phyloP scores from a whole-genome alignment of 257 asterid species.

The Echites panduratus region DNA sequence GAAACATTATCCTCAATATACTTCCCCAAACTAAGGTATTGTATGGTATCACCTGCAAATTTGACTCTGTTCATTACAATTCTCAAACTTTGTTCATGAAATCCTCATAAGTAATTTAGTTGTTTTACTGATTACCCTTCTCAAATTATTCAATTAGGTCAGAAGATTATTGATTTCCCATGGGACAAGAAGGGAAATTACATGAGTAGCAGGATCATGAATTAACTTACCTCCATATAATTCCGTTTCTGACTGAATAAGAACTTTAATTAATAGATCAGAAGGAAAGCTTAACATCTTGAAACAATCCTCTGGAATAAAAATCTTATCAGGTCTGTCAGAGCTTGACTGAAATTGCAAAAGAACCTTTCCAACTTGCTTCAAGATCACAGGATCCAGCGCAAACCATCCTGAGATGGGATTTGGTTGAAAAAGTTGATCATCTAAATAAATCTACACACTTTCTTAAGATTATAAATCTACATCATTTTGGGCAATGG shows the following conservation, averaged over 20 bases:
- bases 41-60: slow-evolving; percentile 42
- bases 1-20: slow-evolving; percentile 60
- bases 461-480: too few species aligned
- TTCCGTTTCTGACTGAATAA: slow-evolving; percentile 38
- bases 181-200: neutral
- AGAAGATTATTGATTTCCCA: neutral
- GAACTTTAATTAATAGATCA: slow-evolving; percentile 27
- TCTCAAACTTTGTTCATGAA: neutral
- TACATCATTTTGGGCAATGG: too few species aligned
- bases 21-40: slow-evolving; percentile 45
- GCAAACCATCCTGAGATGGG: slow-evolving; percentile 80
- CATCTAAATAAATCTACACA: neutral
- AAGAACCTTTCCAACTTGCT: slow-evolving; percentile 59
- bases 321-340: slow-evolving; percentile 27
- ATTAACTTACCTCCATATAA: slow-evolving; percentile 49
- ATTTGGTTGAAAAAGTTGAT: slow-evolving; percentile 1
- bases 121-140: neutral
- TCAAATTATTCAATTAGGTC: neutral
- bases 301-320: slow-evolving; percentile 83
- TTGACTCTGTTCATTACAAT: neutral
- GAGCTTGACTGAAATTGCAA: slow-evolving; percentile 31
- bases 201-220: neutral
- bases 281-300: slow-evolving; percentile 44
- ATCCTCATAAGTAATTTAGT: neutral
- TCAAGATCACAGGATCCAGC: slow-evolving; percentile 61